phyloP scores from a whole-genome alignment of 306 rosid genomes.

The Cicer cuneatum region DNA sequence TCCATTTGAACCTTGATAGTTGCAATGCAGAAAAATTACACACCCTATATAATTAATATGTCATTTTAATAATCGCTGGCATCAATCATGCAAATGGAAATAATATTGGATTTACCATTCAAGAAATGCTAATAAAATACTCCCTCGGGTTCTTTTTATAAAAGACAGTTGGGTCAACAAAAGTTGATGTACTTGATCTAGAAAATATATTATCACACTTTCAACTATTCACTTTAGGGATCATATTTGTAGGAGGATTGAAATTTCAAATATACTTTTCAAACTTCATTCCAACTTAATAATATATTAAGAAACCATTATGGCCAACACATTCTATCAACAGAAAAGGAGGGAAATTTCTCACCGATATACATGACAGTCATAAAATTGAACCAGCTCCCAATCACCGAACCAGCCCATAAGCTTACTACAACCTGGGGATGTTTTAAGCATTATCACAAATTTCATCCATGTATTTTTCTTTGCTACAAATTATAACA shows the following conservation, averaged over 20 bases:
- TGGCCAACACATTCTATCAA: constrained; percentile 15
- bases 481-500: background rate
- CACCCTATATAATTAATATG: background rate
- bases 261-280: background rate
- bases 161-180: too few species aligned
- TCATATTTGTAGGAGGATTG: constrained; percentile 11
- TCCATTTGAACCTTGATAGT: background rate
- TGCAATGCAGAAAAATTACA: background rate
- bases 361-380: constrained; percentile 89
- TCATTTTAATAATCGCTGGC: background rate
- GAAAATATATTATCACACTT: too few species aligned
- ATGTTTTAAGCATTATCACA: constrained; percentile 44
- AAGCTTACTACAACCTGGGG: constrained; percentile 66
- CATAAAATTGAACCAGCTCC: constrained; percentile 92
- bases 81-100: background rate
- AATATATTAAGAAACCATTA: constrained; percentile 1
- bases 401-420: constrained; percentile 76
- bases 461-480: constrained; percentile 20
- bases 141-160: too few species aligned
- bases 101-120: too few species aligned
- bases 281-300: background rate
- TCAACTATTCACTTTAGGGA: background rate
- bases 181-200: too few species aligned
- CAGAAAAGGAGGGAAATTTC: constrained; percentile 44
- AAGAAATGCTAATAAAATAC: too few species aligned